Base-by-base conservation (phyloP, 768 basidiomycete genomes). In the Leccinellum rugosiceps region DNA sequence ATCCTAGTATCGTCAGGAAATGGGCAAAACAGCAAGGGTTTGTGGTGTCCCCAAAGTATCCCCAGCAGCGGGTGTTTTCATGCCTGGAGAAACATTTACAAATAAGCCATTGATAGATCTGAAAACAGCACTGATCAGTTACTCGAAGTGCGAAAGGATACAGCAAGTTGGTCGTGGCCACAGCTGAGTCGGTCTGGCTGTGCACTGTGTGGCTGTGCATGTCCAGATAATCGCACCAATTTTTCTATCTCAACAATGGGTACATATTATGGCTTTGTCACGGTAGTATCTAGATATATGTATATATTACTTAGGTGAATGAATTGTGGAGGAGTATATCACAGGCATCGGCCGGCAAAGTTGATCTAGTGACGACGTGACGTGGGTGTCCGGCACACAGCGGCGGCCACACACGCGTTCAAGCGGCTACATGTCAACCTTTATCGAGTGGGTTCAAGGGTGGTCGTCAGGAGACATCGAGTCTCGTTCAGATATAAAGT, bases 1-100 rank as follows among this genome's bases (percentile, higher is more conserved):
- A 84, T 67, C 87, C 90, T 4, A 71, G 76, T 45, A 72, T 79
- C 23, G 72, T 90, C 48, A 81, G 86, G 38, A 74, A 84, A 50
- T 78, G 82, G 68, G 77, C 81, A 8, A 76, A 83, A 58, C 80
- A 84, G 58, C 76, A 76, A 38, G 82, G 83, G 6, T 67, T 80
- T 8, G 65, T 71, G 0, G 79, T 87, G 32, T 80, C 84, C 3
- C 82, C 87, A 1, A 77, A 76, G 49, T 85, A 80, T 62, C 78
- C 85, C n/a, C 78, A 83, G 63, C 75, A 79, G 30, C 74, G 79
- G 21, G 85, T 92, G 9, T 74, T 87, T 56, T 67, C 77, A 25
- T 93, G 90, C 67, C 70, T 92, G 56, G 74, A 77, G 38, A 72
- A 79, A 65, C 82, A 87, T 51, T 53, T 61, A 46, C 31, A 56